These are phyloP conservation scores for Trichosphaerium sp. DNA, from an alignment of 78 protist species.

Conservation along the genomic window DNA sequence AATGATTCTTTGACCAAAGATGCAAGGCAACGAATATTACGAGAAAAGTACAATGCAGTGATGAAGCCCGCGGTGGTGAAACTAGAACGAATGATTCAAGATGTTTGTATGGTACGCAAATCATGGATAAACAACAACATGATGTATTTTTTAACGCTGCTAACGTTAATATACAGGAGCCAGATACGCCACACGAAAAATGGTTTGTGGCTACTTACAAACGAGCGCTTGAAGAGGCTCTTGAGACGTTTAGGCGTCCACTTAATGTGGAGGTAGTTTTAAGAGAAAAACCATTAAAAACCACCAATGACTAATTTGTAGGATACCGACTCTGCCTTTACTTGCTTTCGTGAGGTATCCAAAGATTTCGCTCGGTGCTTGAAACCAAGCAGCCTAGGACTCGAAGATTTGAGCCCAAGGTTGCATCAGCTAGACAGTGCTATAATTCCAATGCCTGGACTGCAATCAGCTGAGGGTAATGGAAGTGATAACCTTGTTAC, in stretches of 20 bases:
- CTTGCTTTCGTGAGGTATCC: neutral
- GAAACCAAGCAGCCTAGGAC: neutral
- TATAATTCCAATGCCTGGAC: conserved; percentile 27
- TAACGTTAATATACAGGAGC: neutral
- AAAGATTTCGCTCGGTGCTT: neutral
- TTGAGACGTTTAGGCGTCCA: neutral
- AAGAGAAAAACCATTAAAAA: conserved; percentile 10
- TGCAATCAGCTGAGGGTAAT: neutral
- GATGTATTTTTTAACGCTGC: neutral
- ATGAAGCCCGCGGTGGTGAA: neutral
- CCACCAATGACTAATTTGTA: conserved; percentile 13
- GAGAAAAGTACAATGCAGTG: neutral
- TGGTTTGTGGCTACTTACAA: conserved; percentile 16
- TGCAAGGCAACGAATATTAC: no score
- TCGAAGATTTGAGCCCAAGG: conserved; percentile 4
- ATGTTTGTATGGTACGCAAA: neutral
- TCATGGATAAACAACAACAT: neutral
- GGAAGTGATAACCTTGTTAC: neutral
- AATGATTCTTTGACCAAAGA: neutral
- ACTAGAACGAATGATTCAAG: neutral
- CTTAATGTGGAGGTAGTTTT: conserved; percentile 19
- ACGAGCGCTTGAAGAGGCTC: neutral
- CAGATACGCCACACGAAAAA: conserved; percentile 27
- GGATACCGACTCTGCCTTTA: neutral
- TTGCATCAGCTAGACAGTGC: conserved; percentile 4